Conservation (phyloP, 164 flowering plant genomes). For the Macadamia integrifolia region DNA sequence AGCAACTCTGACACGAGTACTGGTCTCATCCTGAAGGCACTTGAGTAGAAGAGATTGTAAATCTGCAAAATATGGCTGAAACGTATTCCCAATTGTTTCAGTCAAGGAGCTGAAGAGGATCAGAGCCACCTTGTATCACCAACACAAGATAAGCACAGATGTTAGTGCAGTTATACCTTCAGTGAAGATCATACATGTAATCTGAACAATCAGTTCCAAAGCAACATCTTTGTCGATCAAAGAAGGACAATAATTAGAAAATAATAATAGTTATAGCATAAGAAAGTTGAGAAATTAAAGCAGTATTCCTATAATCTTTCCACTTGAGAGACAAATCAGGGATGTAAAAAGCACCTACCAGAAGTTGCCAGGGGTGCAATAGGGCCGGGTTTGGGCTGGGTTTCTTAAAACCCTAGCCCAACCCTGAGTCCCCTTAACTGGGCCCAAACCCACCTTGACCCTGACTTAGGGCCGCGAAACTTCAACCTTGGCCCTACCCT, state of each 20-base stretch:
- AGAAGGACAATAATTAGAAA: neutral
- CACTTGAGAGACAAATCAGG: too few species aligned
- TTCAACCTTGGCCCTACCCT: too few species aligned
- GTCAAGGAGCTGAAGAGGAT: constrained; percentile 94
- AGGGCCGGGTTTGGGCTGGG: too few species aligned
- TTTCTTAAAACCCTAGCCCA: too few species aligned
- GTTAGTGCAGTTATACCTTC: neutral
- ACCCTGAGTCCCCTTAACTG: too few species aligned
- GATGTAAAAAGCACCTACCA: too few species aligned
- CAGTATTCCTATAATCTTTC: too few species aligned
- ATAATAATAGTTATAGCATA: neutral
- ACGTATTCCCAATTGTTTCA: constrained; percentile 83
- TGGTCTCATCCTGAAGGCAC: constrained; percentile 86
- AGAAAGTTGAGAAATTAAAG: neutral
- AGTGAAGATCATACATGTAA: neutral
- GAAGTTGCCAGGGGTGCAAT: too few species aligned
- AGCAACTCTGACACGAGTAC: constrained; percentile 90
- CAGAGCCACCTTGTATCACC: constrained; percentile 65
- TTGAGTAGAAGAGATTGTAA: constrained; percentile 79
- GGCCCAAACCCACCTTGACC: too few species aligned
- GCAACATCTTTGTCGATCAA: neutral
- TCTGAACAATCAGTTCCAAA: neutral
- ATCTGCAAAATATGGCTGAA: constrained; percentile 73
- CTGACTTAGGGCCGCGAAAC: too few species aligned
- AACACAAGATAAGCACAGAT: constrained; percentile 10